These are phyloP conservation scores for Aspergillus pseudotamarii DNA, from an alignment of 2,329 filamentous ascomycete genomes.

Conservation along the genomic window DNA sequence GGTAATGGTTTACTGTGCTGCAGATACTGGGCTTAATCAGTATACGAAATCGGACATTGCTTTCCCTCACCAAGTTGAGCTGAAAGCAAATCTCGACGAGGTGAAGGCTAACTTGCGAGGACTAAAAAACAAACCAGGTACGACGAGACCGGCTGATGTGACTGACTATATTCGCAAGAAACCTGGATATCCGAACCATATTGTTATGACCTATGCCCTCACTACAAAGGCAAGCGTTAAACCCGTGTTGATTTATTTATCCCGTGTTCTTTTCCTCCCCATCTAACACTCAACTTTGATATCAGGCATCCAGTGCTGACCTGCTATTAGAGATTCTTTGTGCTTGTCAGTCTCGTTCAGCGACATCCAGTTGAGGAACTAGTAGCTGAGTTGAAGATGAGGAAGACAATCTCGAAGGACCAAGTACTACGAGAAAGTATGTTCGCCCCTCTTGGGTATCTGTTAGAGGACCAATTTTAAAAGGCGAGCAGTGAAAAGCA, in stretches of 20 bases:
- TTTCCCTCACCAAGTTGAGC: slow-evolving; percentile 90
- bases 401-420: slow-evolving; percentile 75
- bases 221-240: slow-evolving; percentile 73
- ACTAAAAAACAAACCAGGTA: slow-evolving; percentile 93
- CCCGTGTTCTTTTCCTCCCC: neutral
- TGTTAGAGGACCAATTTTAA: slow-evolving; percentile 21
- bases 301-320: neutral
- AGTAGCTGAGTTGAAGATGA: slow-evolving; percentile 65
- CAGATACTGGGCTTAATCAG: slow-evolving; percentile 59
- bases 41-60: slow-evolving; percentile 70
- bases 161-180: slow-evolving; percentile 73
- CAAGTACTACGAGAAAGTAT: slow-evolving; percentile 82
- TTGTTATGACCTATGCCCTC: slow-evolving; percentile 89
- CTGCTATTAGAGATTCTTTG: slow-evolving; percentile 65
- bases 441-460: slow-evolving; percentile 7
- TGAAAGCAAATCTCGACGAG: slow-evolving; percentile 86
- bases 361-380: slow-evolving; percentile 72
- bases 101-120: slow-evolving; percentile 92
- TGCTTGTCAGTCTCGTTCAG: slow-evolving; percentile 76
- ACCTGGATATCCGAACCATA: slow-evolving; percentile 69
- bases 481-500: slow-evolving; percentile 66
- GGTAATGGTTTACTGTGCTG: slow-evolving; percentile 82
- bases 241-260: neutral
- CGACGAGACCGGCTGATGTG: slow-evolving; percentile 90
- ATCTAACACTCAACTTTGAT: neutral